phyloP scores from a whole-genome alignment of 345 rosid genomes.

The Excoecaria cochinchinensis region DNA sequence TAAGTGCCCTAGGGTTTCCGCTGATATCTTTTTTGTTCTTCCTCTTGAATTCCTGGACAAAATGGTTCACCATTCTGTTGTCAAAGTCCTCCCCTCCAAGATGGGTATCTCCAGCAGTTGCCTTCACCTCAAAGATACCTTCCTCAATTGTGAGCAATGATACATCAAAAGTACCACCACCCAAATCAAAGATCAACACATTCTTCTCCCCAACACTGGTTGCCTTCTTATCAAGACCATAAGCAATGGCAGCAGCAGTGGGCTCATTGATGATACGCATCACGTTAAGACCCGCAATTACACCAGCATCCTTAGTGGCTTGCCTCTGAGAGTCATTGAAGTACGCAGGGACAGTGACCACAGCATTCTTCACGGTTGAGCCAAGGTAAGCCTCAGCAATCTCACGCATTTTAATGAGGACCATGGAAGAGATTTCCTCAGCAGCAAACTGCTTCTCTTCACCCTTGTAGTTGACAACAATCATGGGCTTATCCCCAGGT shows the following conservation, averaged over 20 bases:
- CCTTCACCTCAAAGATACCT: constrained; percentile 34
- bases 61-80: constrained; percentile 45
- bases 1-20: constrained; percentile 43
- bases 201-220: constrained; percentile 37
- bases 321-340: constrained; percentile 37
- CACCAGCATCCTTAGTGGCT: constrained; percentile 35
- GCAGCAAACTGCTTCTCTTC: constrained; percentile 33
- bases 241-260: constrained; percentile 35
- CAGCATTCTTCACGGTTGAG: constrained; percentile 23
- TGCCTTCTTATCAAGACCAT: constrained; percentile 36
- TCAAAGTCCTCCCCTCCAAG: constrained; percentile 35
- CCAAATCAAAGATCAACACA: constrained; percentile 31
- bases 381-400: constrained; percentile 36
- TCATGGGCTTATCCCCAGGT: constrained; percentile 35
- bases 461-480: constrained; percentile 26
- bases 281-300: constrained; percentile 29
- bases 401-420: constrained; percentile 35
- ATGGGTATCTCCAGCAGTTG: constrained; percentile 34
- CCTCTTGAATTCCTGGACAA: constrained; percentile 47
- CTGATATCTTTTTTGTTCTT: constrained; percentile 43
- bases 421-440: constrained; percentile 36
- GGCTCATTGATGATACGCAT: constrained; percentile 37
- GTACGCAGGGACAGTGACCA: constrained; percentile 34
- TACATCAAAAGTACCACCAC: constrained; percentile 36
- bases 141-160: constrained; percentile 31